phyloP scores from a whole-genome alignment of 2,329 filamentous ascomycete genomes.

The Penicillium frequentans region DNA sequence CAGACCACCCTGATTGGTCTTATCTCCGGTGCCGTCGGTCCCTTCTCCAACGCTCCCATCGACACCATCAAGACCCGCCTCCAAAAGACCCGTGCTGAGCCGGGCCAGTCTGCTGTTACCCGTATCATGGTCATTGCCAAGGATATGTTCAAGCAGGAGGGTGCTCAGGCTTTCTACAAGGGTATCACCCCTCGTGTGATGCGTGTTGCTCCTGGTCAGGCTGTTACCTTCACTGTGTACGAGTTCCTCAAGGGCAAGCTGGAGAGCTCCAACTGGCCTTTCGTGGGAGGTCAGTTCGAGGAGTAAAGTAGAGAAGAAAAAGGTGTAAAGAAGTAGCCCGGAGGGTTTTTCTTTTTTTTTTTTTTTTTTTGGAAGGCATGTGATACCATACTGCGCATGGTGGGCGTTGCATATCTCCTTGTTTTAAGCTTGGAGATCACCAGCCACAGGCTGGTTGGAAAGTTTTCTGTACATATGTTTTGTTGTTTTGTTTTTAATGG shows the following conservation, averaged over 20 bases:
- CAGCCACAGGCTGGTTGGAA: conserved; percentile 7
- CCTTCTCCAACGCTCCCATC: conserved; percentile 93
- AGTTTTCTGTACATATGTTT: conserved; percentile 19
- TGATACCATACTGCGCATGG: conserved; percentile 27
- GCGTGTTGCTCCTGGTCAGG: conserved; percentile 95
- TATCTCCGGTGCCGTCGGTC: conserved; percentile 90
- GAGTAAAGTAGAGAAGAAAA: conserved; percentile 45
- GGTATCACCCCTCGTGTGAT: conserved; percentile 97
- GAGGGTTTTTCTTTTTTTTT: not conserved
- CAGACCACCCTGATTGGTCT: conserved; percentile 91
- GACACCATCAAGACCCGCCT: conserved; percentile 98
- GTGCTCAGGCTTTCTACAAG: conserved; percentile 95
- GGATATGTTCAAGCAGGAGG: conserved; percentile 93
- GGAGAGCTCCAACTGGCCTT: conserved; percentile 63
- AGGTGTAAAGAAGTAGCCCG: not conserved
- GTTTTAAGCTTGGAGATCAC: conserved; percentile 6
- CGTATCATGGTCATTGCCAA: conserved; percentile 76
- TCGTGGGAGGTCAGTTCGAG: conserved; percentile 64
- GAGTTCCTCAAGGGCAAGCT: conserved; percentile 73
- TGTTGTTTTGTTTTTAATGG: conserved; percentile 7
- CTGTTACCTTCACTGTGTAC: conserved; percentile 73
- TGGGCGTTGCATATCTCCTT: conserved; percentile 22
- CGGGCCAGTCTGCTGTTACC: conserved; percentile 75
- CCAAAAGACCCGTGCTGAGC: conserved; percentile 82
- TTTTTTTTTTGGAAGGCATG: conserved; percentile 17